Conservation (phyloP, 306 rosid genomes). For the Echinosophora koreensis region DNA sequence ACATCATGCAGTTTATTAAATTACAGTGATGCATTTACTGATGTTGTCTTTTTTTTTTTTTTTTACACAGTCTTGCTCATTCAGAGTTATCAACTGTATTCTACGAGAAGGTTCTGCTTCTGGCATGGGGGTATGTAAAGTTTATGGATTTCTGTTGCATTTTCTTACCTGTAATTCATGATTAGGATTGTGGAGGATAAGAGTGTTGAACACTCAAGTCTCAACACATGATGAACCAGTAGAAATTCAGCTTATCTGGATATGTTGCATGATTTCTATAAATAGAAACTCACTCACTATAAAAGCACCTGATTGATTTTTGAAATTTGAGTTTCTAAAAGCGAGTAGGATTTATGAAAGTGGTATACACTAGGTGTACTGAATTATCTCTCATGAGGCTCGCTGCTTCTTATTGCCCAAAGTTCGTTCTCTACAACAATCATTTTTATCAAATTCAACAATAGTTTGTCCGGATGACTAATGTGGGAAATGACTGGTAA, state of each 20-base stretch:
- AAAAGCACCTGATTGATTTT: neutral
- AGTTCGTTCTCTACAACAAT: slow-evolving; percentile 14
- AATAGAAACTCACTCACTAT: neutral
- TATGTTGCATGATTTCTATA: slow-evolving; percentile 20
- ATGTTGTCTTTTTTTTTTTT: slow-evolving; percentile 38
- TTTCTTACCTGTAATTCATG: slow-evolving; percentile 25
- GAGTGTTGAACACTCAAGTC: slow-evolving; percentile 9
- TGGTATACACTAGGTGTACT: neutral
- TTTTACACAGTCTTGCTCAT: slow-evolving; percentile 83
- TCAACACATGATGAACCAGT: neutral
- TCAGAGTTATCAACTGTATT: slow-evolving; percentile 93
- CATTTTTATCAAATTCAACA: neutral
- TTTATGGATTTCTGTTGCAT: slow-evolving; percentile 38
- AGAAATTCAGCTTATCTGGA: neutral
- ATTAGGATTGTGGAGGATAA: slow-evolving; percentile 37
- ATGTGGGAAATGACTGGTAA: slow-evolving; percentile 21
- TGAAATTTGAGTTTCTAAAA: neutral
- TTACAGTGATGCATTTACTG: slow-evolving; percentile 20
- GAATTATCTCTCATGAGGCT: neutral
- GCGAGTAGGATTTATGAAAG: slow-evolving; percentile 8
- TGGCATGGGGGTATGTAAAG: slow-evolving; percentile 67
- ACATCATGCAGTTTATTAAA: slow-evolving; percentile 13
- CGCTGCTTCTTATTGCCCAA: neutral
- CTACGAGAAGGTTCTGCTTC: slow-evolving; percentile 85
- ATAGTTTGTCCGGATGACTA: neutral